Evolutionary conservation across 2,329 filamentous ascomycete species (phyloP).

Genomic region (Chaetoscypha palmicola): DNA sequence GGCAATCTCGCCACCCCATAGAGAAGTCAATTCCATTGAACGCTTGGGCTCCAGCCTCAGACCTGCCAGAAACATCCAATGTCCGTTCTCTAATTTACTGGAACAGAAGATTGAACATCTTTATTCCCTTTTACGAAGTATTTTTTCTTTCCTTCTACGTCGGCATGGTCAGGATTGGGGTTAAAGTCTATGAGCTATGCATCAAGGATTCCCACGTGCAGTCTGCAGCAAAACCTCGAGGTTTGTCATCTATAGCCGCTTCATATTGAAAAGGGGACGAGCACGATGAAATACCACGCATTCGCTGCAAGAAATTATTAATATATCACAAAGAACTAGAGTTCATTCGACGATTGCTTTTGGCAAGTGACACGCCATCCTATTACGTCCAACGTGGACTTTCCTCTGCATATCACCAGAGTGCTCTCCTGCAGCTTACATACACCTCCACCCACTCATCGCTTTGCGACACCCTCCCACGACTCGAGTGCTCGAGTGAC

Average conservation of each 20-base stretch:
- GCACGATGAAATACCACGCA: background rate
- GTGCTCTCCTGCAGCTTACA: conserved; percentile 8
- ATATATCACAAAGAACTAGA: background rate
- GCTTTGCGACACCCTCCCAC: conserved; percentile 4
- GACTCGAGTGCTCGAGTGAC: background rate
- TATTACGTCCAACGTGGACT: conserved; percentile 2
- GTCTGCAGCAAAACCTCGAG: background rate
- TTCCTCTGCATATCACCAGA: background rate
- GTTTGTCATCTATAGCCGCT: conserved; percentile 1
- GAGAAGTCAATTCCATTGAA: background rate
- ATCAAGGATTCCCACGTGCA: conserved; percentile 6
- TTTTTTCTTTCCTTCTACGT: background rate
- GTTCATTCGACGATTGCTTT: background rate
- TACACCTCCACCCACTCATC: conserved; percentile 1
- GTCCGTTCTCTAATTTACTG: conserved; percentile 6
- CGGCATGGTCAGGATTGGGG: background rate
- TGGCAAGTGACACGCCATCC: background rate
- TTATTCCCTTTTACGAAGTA: too few relatives aligned
- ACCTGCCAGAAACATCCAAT: conserved; percentile 20
- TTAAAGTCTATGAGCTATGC: conserved; percentile 8
- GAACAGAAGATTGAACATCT: too few relatives aligned
- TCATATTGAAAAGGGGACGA: background rate
- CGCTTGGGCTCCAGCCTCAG: conserved; percentile 10
- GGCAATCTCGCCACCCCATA: conserved; percentile 8
- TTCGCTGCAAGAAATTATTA: conserved; percentile 6